These are phyloP conservation scores for Sodiomyces alkalinus DNA, from an alignment of 2,329 filamentous ascomycete species.

Conservation along the genomic window DNA sequence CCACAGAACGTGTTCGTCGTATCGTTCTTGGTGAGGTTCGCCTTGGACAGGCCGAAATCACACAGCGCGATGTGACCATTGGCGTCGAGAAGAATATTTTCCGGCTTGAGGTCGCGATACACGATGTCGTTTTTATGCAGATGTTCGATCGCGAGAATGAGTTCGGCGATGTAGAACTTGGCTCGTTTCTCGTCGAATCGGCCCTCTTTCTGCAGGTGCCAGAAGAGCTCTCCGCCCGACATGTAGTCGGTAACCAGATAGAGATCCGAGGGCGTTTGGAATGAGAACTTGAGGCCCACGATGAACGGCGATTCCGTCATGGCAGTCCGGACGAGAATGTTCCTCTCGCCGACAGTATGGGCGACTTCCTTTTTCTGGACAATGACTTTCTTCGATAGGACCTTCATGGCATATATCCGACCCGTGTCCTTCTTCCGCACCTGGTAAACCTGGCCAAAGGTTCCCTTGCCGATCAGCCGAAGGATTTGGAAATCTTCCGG, in stretches of 20 bases:
- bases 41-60: constrained; percentile 95
- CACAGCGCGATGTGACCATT: constrained; percentile 97
- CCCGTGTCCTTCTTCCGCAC: constrained; percentile 93
- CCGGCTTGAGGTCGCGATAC: constrained; percentile 91
- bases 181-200: constrained; percentile 88
- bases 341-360: constrained; percentile 90
- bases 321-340: constrained; percentile 91
- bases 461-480: constrained; percentile 93
- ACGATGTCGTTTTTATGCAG: constrained; percentile 96
- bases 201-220: constrained; percentile 95
- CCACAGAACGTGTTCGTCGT: constrained; percentile 99
- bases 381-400: constrained; percentile 97
- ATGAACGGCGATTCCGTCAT: constrained; percentile 96
- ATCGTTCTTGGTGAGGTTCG: constrained; percentile 90
- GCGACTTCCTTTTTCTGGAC: constrained; percentile 99
- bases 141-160: constrained; percentile 89
- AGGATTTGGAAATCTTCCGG: constrained; percentile 93
- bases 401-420: constrained; percentile 98
- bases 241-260: constrained; percentile 99
- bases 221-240: constrained; percentile 96
- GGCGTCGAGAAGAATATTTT: constrained; percentile 92
- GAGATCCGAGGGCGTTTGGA: constrained; percentile 91
- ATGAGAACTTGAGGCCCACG: constrained; percentile 94
- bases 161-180: constrained; percentile 97
- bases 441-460: constrained; percentile 96